Evolutionary conservation across 441 rosid genomes (phyloP).

Genomic region (Adansonia madagascariensis): DNA sequence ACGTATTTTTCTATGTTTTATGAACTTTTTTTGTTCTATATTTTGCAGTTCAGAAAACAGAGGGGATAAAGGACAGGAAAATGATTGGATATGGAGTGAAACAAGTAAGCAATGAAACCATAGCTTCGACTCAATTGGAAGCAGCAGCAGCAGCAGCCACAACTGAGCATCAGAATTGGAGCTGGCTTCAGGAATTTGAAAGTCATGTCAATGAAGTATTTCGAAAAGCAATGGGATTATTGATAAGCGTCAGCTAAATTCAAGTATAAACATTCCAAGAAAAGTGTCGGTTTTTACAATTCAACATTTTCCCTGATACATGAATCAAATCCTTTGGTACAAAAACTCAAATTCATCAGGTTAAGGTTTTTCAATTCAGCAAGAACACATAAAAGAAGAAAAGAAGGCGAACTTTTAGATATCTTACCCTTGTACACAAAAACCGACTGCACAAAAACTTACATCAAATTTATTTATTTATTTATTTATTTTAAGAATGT

Average conservation of each 20-base stretch:
- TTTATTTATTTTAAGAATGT: not conserved
- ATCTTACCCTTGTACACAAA: not conserved
- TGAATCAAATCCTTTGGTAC: not conserved
- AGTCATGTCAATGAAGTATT: slow-evolving; percentile 2
- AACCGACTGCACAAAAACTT: not conserved
- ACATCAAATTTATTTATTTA: not conserved
- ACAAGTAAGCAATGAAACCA: slow-evolving; percentile 5
- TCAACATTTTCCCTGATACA: not conserved
- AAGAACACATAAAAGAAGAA: too few species aligned
- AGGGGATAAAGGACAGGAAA: slow-evolving; percentile 44
- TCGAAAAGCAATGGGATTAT: slow-evolving; percentile 8
- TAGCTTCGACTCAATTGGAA: slow-evolving; percentile 13
- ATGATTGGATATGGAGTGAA: slow-evolving; percentile 43
- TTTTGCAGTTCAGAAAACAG: slow-evolving; percentile 33
- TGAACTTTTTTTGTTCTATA: not conserved
- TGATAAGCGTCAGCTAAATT: slow-evolving; percentile 2
- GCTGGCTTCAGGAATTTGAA: slow-evolving; percentile 19
- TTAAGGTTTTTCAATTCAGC: not conserved
- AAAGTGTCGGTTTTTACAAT: slow-evolving; percentile 21
- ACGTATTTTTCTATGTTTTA: not conserved
- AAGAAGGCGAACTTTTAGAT: not conserved
- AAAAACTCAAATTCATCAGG: not conserved
- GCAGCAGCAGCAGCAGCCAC: slow-evolving; percentile 18
- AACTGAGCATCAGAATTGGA: slow-evolving; percentile 31
- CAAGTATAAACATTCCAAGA: not conserved